Conservation (phyloP, 805 yeast species). For the Kodamaea leandrae region DNA sequence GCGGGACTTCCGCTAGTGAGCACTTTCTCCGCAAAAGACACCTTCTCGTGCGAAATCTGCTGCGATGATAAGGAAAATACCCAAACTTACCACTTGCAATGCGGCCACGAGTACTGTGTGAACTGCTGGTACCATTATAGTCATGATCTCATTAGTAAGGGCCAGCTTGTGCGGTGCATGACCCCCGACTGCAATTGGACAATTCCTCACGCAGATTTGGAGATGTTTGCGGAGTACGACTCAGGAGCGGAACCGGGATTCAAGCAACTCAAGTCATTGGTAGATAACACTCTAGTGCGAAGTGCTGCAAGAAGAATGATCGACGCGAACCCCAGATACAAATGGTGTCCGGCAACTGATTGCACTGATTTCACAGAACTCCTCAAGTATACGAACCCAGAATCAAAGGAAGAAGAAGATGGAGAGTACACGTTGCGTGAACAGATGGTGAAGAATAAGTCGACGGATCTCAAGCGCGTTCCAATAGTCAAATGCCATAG, state of each 20-base stretch:
- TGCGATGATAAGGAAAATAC: constrained; percentile 49
- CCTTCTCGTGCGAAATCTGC: constrained; percentile 65
- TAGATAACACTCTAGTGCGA: constrained; percentile 31
- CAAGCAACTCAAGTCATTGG: constrained; percentile 19
- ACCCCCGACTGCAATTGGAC: constrained; percentile 49
- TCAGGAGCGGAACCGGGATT: not conserved
- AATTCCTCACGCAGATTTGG: constrained; percentile 43
- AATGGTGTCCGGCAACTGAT: constrained; percentile 86
- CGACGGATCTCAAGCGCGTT: constrained; percentile 28
- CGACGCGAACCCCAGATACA: constrained; percentile 47
- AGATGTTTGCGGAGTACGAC: constrained; percentile 8
- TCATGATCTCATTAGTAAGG: constrained; percentile 39
- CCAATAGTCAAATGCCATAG: constrained; percentile 70
- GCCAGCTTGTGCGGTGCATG: constrained; percentile 62
- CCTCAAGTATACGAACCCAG: constrained; percentile 10
- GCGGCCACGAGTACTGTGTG: constrained; percentile 70
- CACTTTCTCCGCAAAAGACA: constrained; percentile 10
- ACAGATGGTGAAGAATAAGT: constrained; percentile 4
- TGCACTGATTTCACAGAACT: constrained; percentile 58
- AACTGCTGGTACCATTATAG: constrained; percentile 67
- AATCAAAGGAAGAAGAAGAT: constrained; percentile 21
- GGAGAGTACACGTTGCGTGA: constrained; percentile 7
- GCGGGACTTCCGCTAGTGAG: constrained; percentile 26
- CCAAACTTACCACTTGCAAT: constrained; percentile 50
- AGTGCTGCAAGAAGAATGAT: constrained; percentile 51